Evolutionary conservation across 257 asterid species (phyloP), one percentile per base, ranked within the genome.

Genomic region (Linderniella brevidens): DNA sequence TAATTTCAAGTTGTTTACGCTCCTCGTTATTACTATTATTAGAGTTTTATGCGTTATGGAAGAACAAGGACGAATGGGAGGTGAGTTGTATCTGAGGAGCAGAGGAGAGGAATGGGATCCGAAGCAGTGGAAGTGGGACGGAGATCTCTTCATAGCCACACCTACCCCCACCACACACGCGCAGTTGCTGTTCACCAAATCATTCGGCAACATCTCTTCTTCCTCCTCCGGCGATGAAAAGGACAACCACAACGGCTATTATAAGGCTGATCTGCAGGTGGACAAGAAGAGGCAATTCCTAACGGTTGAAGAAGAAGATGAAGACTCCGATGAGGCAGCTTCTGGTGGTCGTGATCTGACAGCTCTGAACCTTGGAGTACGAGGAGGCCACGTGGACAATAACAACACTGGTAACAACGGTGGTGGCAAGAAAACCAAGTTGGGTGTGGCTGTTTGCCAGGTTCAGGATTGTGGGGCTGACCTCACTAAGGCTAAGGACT

Each of bases 121-220:
- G 11, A 57, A 56, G 29, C 65, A 66, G 8, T 84, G 95, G 93
- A 75, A 67, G 60, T 84, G 95, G 95, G 84, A 84, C 32, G 84
- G 90, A 4, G 79, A 80, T 62, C 83, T 84, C 36, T 77, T 80
- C 61, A 42, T 71, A 14, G 93, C 93, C 19, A 75, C 77, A 9
- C 78, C 80, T 46, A 25, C 3, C 32, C 32, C 32, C 3, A 6
- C 32, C 32, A 25, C 32, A 25, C 32, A 6, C 32, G 6, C 32
- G 32, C 32, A 25, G 32, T 25, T 25, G 6, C 32, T 25, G 32
- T 25, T 25, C 32, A 25, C 32, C 4, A 25, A 25, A 3, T 25
- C 32, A 25, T 25, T 25, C 32, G 32, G 32, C 13, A 79, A 76
- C 60, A 63, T 70, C 50, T 76, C 76, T 16, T 76, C 88, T 13